A percentile compares a stretch with the other conserved stretches of the same genome.
Evolutionary conservation across 192 early-diverging fungal genomes (phyloP).

Genomic region (Rhizophlyctis rosea): DNA sequence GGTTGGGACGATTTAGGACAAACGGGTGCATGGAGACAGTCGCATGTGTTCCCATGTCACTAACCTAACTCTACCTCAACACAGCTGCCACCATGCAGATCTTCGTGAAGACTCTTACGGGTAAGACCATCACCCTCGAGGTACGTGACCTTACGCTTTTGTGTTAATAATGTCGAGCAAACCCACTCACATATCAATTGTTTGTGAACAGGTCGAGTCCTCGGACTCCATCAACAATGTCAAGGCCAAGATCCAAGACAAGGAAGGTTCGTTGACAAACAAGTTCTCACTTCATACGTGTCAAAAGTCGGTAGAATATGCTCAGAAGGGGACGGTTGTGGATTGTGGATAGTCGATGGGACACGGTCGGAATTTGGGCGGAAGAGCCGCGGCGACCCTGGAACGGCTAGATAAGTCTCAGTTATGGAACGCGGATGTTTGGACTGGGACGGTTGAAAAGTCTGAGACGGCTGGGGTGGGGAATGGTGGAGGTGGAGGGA

Average conservation of each 20-base stretch:
- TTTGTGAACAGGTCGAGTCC: conserved; percentile 69
- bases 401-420: too few relatives aligned
- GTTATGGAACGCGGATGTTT: too few relatives aligned
- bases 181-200: background rate
- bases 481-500: too few relatives aligned
- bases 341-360: too few relatives aligned
- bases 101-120: conserved; percentile 89
- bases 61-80: conserved; percentile 2
- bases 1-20: background rate
- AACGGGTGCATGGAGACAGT: background rate
- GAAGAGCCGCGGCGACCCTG: too few relatives aligned
- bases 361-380: too few relatives aligned
- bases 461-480: too few relatives aligned
- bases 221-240: conserved; percentile 89
- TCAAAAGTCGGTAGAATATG: too few relatives aligned
- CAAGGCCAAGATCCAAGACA: conserved; percentile 96
- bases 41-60: background rate
- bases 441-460: too few relatives aligned
- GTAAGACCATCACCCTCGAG: conserved; percentile 97
- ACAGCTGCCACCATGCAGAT: conserved; percentile 59
- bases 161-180: background rate
- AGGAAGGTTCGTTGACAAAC: conserved; percentile 62
- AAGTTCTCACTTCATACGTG: conserved; percentile 6
- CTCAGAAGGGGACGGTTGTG: too few relatives aligned
- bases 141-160: conserved; percentile 37